Evolutionary conservation across 2,329 filamentous ascomycete genomes (phyloP), one percentile per base, ranked within the genome.

Genomic region (Fusarium secorum): DNA sequence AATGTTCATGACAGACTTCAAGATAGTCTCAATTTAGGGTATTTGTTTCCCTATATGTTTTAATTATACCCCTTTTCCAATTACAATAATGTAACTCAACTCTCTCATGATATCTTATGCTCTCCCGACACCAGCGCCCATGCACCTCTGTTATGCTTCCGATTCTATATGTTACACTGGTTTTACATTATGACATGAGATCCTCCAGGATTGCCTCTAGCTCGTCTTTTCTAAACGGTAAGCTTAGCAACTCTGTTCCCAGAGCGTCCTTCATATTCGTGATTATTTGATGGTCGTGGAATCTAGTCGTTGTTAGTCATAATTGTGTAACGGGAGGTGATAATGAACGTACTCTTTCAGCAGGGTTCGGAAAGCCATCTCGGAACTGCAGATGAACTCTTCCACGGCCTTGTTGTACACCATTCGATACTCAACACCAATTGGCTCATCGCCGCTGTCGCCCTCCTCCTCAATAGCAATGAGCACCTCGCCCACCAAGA

Each of bases 261-360:
- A 95, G 84, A 1, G 88, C 87, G 79, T 99, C 95, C 78, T 95
- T 95, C 68, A 90, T 89, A 68, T 93, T 97, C 60, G 93, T 93
- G 70, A 99, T 92, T 90, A 99, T 98, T 78, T 98, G 94, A 83
- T 99, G 96, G 77, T 99, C 96, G 78, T 98, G 94, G 80, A 99
- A 96, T 81, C 90, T 92, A 72, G 18, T 41, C 8, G 53, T 32
- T n/a, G 20, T 62, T 58, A 78, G 84, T 66, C 81, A 76, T 52
- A 64, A 17, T 45, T 20, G 26, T 42, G 17, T 10, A 28, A 30
- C 17, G 15, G 22, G 20, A 42, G n/a, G 22, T 42, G 22, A 46
- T 53, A 48, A 30, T 14, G 13, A 22, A 82, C 89, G 69, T 81
- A 96, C 87, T 99, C 96, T 82, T 98, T 98, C 69, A 99, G 82